Evolutionary conservation across 108 stramenopile genomes (phyloP), one percentile per base, ranked within the genome.

Genomic region (Epipyxis sp.): DNA sequence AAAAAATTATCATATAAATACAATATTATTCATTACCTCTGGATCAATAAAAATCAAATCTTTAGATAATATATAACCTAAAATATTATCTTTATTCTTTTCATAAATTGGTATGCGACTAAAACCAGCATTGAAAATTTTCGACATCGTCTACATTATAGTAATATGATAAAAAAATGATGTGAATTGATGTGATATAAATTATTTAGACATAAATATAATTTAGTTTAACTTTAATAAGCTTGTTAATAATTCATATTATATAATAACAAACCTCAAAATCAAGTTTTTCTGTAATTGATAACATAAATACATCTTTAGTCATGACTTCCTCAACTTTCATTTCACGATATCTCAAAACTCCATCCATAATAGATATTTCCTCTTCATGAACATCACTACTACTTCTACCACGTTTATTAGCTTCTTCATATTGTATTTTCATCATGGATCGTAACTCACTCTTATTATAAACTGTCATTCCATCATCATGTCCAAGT

Each of bases 11-110:
- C n/a, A n/a, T n/a, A n/a, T n/a, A n/a, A 50, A 13, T 20, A 50
- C 20, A 13, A 13, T 20, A 6, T 13, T 13, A 6, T 50, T 50
- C 46, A 6, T 50, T 20, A 50, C 46, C 46, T 95, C 95, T 2
- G 97, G 97, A 82, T 97, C 95, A 37, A 99, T 82, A 77, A 99
- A 96, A 81, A 98, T 98, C 1, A 99, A 89, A 77, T 99, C 98
- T 86, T 99, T 99, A 61, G 94, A 93, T 76, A 97, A 92, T 20
- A 99, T 86, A 54, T 98, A 77, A 34, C 98, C 96, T 46, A 97
- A 90, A 29, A 98, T 85, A 81, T 94, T 92, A 82, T 95, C 85
- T 79, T 57, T 85, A 32, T 86, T 69, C 32, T 90, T 82, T 79
- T 95, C 93, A 80, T 91, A 94, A 37, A 98, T 90, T 10, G 94